These are phyloP conservation scores for Lachnellula subtilissima DNA, from an alignment of 2,329 filamentous ascomycete species.

Conservation along the genomic window DNA sequence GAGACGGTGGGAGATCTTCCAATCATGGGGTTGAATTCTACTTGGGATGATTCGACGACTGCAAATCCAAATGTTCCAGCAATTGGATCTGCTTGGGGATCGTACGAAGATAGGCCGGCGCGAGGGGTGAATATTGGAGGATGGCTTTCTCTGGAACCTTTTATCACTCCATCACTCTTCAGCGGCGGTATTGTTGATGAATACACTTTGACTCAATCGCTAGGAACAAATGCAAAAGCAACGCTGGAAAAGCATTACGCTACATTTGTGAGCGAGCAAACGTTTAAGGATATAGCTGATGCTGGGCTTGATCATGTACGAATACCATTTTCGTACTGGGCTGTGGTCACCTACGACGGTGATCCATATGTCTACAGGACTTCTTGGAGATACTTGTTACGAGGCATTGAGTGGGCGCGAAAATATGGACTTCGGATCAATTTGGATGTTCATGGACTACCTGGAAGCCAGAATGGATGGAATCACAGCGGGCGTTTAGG, in stretches of 20 bases:
- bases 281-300: slow-evolving; percentile 76
- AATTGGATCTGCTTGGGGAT: slow-evolving; percentile 68
- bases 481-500: slow-evolving; percentile 89
- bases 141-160: slow-evolving; percentile 91
- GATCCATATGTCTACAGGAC: slow-evolving; percentile 86
- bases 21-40: slow-evolving; percentile 79
- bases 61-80: slow-evolving; percentile 78
- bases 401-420: slow-evolving; percentile 88
- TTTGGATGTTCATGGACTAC: slow-evolving; percentile 85
- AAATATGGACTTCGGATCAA: slow-evolving; percentile 91
- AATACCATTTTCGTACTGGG: slow-evolving; percentile 95
- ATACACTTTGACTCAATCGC: slow-evolving; percentile 68
- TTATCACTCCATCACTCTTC: slow-evolving; percentile 92
- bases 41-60: slow-evolving; percentile 77
- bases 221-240: slow-evolving; percentile 60
- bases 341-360: slow-evolving; percentile 73
- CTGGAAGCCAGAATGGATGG: slow-evolving; percentile 95
- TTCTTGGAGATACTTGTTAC: slow-evolving; percentile 88
- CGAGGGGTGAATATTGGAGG: slow-evolving; percentile 90
- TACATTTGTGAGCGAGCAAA: slow-evolving; percentile 77
- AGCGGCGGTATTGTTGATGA: slow-evolving; percentile 79
- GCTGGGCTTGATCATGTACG: slow-evolving; percentile 96
- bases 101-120: slow-evolving; percentile 73
- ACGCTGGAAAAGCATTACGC: slow-evolving; percentile 90
- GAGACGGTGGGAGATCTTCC: slow-evolving; percentile 80